A percentile compares a stretch with the other conserved stretches of the same genome.
Evolutionary conservation across 345 rosid genomes (phyloP).

Genomic region (Orychophragmus violaceus): DNA sequence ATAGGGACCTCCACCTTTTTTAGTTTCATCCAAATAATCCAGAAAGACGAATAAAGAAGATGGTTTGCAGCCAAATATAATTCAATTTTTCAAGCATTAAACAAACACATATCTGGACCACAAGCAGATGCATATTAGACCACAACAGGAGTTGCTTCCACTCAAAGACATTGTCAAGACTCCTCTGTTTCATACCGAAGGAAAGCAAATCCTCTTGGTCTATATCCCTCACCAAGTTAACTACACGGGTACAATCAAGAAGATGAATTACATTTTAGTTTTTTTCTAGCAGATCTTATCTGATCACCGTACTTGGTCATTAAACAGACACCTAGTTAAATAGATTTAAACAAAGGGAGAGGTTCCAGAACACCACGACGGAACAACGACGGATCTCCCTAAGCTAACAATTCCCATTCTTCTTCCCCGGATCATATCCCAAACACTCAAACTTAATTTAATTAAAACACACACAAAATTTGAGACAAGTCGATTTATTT

Average conservation of each 20-base stretch:
- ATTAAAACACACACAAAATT: no score
- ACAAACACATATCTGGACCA: not conserved
- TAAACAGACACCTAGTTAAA: not conserved
- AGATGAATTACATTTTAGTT: not conserved
- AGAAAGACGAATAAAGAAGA: not conserved
- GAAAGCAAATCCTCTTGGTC: slow-evolving; percentile 82
- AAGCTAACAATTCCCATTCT: slow-evolving; percentile 12
- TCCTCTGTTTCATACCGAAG: slow-evolving; percentile 63
- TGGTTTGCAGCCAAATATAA: not conserved
- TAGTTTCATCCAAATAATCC: no score
- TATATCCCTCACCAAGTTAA: slow-evolving; percentile 79
- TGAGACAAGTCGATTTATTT: no score
- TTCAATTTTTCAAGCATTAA: not conserved
- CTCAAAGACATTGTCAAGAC: not conserved
- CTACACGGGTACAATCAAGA: slow-evolving; percentile 22
- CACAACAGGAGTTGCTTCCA: no score
- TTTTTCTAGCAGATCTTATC: not conserved
- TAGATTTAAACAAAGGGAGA: not conserved
- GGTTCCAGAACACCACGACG: not conserved
- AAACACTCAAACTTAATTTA: no score
- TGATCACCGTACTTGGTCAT: not conserved
- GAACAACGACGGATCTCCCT: slow-evolving; percentile 1
- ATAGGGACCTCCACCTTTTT: slow-evolving; percentile 89
- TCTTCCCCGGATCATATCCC: not conserved
- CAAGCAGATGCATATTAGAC: not conserved